Evolutionary conservation across 371 early-diverging fungal species (phyloP), one percentile per base, ranked within the genome.

Genomic region (Mucor plumbeus): DNA sequence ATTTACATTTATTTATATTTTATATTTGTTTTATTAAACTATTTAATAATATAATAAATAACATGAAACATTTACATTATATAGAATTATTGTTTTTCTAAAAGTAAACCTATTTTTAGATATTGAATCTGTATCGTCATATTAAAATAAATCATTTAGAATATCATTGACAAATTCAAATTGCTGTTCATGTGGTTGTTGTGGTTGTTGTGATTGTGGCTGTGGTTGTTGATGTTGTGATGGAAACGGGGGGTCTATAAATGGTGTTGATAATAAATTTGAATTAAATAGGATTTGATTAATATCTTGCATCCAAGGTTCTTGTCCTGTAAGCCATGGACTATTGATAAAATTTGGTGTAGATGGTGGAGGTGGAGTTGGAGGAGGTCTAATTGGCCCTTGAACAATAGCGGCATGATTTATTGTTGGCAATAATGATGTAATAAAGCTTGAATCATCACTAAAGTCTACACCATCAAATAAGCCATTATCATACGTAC

Each of bases 301-400:
- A 1, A 64, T 44, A 15, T 64, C 65, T 48, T 64, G 65, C 36
- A 48, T 47, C 65, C 65, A 64, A 43, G 57, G 57, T n/a, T 48
- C 59, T 44, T 64, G 44, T 0, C 38, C 48, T 36, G 47, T 43
- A 26, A 64, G n/a, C 48, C 57, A 64, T 8, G 68, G 61, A 47
- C 15, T 17, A 6, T 55, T 56, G 17, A 55, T 31, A 26, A 54
- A 53, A 21, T 38, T 39, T 1, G n/a, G 7, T 10, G 35, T n/a
- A 15, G 15, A 3, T 41, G 26, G 21, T 59, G 39, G 8, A 15
- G 56, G n/a, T 3, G 56, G 35, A 6, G 54, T 13, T 54, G 34
- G 55, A 14, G 33, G 48, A 17, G 7, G 44, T 31, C 1, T 31
- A 26, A 13, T 31, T 11, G 6, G 53, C 53, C 21, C 26, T 21